phyloP scores from a whole-genome alignment of 345 rosid genomes.

The Nephelium lappaceum region DNA sequence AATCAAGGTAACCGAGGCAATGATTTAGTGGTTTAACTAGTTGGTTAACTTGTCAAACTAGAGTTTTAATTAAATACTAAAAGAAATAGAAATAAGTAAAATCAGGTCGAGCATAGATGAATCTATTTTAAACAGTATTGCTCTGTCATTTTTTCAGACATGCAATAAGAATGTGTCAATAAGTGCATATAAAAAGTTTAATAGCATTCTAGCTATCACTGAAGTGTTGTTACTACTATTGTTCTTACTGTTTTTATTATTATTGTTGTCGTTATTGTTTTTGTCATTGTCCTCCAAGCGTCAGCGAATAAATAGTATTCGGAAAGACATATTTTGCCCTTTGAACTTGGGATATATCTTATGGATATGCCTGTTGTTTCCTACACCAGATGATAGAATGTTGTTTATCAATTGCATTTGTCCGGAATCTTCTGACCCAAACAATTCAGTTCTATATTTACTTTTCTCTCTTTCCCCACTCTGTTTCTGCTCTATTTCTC shows the following conservation, averaged over 20 bases:
- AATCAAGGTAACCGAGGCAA: neutral
- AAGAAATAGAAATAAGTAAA: neutral
- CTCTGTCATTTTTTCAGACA: neutral
- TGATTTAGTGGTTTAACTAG: neutral
- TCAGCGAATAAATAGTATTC: neutral
- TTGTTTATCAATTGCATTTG: neutral
- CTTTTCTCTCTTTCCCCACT: no score
- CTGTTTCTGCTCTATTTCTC: neutral
- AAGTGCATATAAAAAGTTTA: neutral
- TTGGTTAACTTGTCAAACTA: neutral
- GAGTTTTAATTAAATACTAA: neutral
- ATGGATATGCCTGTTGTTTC: slow-evolving; percentile 7
- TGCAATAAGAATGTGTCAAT: neutral
- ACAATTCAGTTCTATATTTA: neutral
- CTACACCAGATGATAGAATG: neutral
- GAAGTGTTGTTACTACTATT: neutral
- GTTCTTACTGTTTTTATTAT: neutral
- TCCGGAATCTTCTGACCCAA: neutral
- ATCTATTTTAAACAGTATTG: neutral
- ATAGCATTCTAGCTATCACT: neutral
- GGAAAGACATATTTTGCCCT: neutral
- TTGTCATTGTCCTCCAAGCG: neutral
- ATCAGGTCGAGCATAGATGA: neutral
- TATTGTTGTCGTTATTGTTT: neutral
- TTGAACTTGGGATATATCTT: neutral